These are phyloP conservation scores for Ganoderma lucidum DNA, from an alignment of 1,284 basidiomycete genomes.

Conservation along the genomic window DNA sequence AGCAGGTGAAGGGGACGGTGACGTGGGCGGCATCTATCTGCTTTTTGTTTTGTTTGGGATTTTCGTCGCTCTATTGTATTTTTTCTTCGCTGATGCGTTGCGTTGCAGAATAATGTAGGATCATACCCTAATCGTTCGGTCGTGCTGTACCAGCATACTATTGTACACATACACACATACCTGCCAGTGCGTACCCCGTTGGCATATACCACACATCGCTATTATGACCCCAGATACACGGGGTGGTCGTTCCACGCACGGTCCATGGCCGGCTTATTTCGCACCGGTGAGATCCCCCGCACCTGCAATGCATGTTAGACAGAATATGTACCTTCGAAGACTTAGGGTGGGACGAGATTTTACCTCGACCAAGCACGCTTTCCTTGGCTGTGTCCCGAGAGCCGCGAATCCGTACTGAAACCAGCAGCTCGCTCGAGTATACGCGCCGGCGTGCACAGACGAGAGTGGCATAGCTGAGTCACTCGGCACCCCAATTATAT, in stretches of 20 bases:
- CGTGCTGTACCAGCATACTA: background rate
- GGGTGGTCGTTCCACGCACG: background rate
- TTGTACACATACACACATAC: background rate
- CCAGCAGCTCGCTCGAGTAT: too few relatives aligned
- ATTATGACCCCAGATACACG: background rate
- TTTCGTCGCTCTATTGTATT: background rate
- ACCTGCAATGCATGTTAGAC: background rate
- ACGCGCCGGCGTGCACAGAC: too few relatives aligned
- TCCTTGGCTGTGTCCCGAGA: background rate
- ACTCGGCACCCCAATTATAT: too few relatives aligned
- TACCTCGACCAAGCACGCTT: too few relatives aligned
- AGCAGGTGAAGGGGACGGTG: constrained; percentile 5
- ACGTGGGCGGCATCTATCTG: background rate
- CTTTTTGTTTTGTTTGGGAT: background rate
- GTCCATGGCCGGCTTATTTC: background rate
- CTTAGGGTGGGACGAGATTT: background rate
- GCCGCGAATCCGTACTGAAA: too few relatives aligned
- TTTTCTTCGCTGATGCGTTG: background rate
- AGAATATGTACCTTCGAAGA: background rate
- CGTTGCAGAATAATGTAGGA: background rate
- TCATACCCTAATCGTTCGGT: background rate
- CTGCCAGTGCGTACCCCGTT: constrained; percentile 3
- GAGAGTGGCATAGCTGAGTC: too few relatives aligned
- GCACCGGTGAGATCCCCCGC: background rate
- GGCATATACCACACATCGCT: background rate